These are phyloP conservation scores for Fusarium sp. DNA, from an alignment of 2,329 filamentous ascomycete species.

Conservation along the genomic window DNA sequence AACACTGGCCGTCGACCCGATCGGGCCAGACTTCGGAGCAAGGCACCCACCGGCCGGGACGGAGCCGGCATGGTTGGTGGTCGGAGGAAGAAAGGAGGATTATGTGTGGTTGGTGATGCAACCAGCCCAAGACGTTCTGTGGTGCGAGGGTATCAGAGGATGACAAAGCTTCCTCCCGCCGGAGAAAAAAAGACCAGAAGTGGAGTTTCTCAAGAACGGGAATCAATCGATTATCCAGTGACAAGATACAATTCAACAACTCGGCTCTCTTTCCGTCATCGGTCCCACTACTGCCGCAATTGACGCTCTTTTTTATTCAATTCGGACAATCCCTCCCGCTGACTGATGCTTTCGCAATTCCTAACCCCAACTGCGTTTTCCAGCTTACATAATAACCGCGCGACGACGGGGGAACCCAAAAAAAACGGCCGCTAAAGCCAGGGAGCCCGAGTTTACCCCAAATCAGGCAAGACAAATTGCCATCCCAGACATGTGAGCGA, in stretches of 20 bases:
- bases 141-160: constrained; percentile 20
- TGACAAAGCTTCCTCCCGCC: constrained; percentile 30
- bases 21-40: constrained; percentile 36
- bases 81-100: constrained; percentile 16
- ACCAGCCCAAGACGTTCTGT: constrained; percentile 26
- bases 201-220: constrained; percentile 8
- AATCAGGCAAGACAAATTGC: constrained; percentile 25
- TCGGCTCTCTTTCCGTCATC: constrained; percentile 25
- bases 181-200: constrained; percentile 13
- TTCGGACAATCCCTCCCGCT: constrained; percentile 17
- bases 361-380: constrained; percentile 19
- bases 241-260: constrained; percentile 11
- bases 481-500: constrained; percentile 34
- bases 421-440: constrained; percentile 10
- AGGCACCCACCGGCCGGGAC: constrained; percentile 35
- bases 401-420: not conserved
- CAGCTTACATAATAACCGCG: constrained; percentile 36
- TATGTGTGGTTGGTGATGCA: constrained; percentile 18
- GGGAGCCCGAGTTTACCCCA: constrained; percentile 8
- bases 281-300: constrained; percentile 30
- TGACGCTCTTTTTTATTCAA: constrained; percentile 7
- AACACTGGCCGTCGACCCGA: constrained; percentile 8
- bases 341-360: constrained; percentile 44
- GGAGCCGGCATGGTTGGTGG: constrained; percentile 38
- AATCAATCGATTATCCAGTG: constrained; percentile 1